Evolutionary conservation across 768 basidiomycete species (phyloP), one percentile per base, ranked within the genome.

Genomic region (Tephrocybe sp.): DNA sequence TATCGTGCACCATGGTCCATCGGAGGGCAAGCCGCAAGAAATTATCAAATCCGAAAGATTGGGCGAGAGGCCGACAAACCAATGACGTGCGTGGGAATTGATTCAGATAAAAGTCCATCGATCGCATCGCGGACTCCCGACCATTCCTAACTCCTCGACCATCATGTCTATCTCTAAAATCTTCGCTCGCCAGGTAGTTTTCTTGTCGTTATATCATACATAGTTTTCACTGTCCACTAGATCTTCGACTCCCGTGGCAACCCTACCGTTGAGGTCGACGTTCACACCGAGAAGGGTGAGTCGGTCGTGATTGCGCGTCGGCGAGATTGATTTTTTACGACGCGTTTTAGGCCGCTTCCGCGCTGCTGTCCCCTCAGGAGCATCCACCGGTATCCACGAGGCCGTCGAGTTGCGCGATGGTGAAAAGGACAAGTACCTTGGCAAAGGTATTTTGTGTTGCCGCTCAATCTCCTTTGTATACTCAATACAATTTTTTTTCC

Each of bases 211-310:
- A 44, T 45, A 35, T 42, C 31, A 48, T 56, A 54, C 12, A 38
- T 49, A 35, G 45, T 28, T 32, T 52, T 44, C 39, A 69, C 40
- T 49, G 27, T 47, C 54, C 52, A 36, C 21, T 64, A 98, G 96
- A 96, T 98, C 84, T 98, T 97, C 70, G 96, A 98, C 81, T 98
- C 94, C 66, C 92, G 96, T 66, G 95, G 94, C 62, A 94, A 98
- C 82, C 93, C 91, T 63, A 96, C 94, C 64, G 92, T 97, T 66
- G 94, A 93, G 74, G 92, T 93, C 67, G 92, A 95, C 68, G 74
- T 95, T 63, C 67, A 80, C 81, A 98, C 95, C 54, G 80, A 65
- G 34, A 92, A 93, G 80, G 94, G 93, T 90, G 63, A 51, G 49
- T 45, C 41, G 27, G 43, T 27, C 37, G 31, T 44, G 34, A 13